Evolutionary conservation across 176 grass and related monocot species (phyloP).

Genomic region (Aegilops speltoides): DNA sequence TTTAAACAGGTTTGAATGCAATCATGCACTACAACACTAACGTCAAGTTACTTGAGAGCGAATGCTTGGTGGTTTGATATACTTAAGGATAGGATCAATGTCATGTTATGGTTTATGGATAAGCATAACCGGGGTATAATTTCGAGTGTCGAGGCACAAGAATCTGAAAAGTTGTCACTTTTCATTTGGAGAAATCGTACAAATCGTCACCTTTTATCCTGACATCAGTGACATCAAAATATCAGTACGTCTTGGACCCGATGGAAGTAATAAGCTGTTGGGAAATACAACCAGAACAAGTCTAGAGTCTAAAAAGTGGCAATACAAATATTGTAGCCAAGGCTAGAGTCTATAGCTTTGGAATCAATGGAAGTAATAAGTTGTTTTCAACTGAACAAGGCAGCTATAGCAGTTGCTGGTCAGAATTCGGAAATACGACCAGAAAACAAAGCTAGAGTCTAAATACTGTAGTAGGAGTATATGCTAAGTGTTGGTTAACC

Average conservation of each 20-base stretch:
- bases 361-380: no score
- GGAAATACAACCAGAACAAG: no score
- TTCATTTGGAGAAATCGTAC: not conserved
- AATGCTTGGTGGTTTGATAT: not conserved
- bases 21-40: slow-evolving; percentile 14
- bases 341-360: no score
- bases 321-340: no score
- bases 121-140: slow-evolving; percentile 1
- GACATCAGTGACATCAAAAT: not conserved
- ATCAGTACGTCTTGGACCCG: not conserved
- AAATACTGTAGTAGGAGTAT: not conserved
- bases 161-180: not conserved
- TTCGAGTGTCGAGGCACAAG: not conserved
- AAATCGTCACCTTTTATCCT: not conserved
- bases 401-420: not conserved
- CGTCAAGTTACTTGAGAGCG: not conserved
- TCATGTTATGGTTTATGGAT: slow-evolving; percentile 18
- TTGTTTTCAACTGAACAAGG: slow-evolving; percentile 6
- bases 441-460: not conserved
- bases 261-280: not conserved
- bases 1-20: not conserved
- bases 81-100: slow-evolving; percentile 16
- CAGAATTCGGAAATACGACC: not conserved
- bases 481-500: slow-evolving; percentile 14
- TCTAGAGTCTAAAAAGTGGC: no score